Conservation (phyloP, 495 filamentous ascomycete genomes). For the Neurospora sp. region DNA sequence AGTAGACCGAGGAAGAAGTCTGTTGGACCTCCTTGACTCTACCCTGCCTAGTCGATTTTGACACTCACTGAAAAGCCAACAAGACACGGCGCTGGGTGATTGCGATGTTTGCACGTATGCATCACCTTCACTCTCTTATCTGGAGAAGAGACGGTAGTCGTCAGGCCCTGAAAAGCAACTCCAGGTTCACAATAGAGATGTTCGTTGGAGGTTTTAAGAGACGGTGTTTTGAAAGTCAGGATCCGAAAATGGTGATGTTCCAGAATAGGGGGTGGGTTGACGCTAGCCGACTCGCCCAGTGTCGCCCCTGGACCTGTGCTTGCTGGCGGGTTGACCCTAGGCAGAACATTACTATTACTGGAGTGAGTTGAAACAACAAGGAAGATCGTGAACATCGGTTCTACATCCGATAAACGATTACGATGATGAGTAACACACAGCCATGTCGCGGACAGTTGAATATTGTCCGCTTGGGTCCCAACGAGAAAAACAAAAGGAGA, state of each 20-base stretch:
- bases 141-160: background rate
- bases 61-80: background rate
- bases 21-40: background rate
- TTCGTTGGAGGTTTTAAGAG: background rate
- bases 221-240: background rate
- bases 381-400: background rate
- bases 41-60: background rate
- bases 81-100: background rate
- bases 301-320: background rate
- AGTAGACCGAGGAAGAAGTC: background rate
- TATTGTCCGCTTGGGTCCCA: background rate
- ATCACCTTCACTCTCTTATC: background rate
- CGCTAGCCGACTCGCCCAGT: background rate
- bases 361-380: background rate
- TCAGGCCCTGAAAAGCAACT: background rate
- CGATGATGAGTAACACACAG: background rate
- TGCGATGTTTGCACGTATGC: background rate
- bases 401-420: background rate
- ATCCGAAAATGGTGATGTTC: background rate
- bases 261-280: background rate
- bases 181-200: background rate
- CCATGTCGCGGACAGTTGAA: background rate
- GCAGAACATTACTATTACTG: background rate
- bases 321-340: background rate
- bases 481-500: background rate